Evolutionary conservation across 2,329 filamentous ascomycete genomes (phyloP), one percentile per base, ranked within the genome.

Genomic region (Clonostachys sp.): DNA sequence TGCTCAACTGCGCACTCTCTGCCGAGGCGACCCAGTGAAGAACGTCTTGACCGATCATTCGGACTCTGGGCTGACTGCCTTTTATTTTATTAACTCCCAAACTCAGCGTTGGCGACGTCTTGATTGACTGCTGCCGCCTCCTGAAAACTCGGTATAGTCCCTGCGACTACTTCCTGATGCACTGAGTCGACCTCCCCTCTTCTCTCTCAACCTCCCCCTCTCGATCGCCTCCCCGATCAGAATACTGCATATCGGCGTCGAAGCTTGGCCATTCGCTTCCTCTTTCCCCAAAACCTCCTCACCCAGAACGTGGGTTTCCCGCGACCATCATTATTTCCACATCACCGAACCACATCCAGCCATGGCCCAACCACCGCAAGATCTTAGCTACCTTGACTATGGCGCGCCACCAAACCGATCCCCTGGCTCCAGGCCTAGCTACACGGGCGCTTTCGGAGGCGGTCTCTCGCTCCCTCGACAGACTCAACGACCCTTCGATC

Each of bases 401-500:
- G 68, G 78, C 50, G 67, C 67, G 39, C 61, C 72, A 34, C 59
- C 78, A 52, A 85, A 84, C 63, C 86, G 88, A 61, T 71, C 68
- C 53, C 89, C 89, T 38, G 84, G 81, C 61, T 83, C 87, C 45
- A 67, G 75, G 63, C 87, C 87, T 51, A 75, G 73, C 48, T 80
- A 78, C 53, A 68, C 48, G 40, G 61, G 55, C 35, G 50, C 78
- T 73, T 85, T 74, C 74, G 77, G 49, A 72, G 63, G 62, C 13
- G 68, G 68, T 30, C 55, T 73, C 41, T 71, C 70, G 8, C 61
- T 73, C 12, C 70, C 70, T 12, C 61, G 70, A 30, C 70, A 73
- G 62, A 74, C 83, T 41, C 91, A 90, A 57, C 81, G 89, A 57
- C 87, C 87, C 56, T 89, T 91, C 63, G 90, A 95, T 61, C 81